Conservation (phyloP, 108 stramenopile species). For the Cyclotella distinguenda region DNA sequence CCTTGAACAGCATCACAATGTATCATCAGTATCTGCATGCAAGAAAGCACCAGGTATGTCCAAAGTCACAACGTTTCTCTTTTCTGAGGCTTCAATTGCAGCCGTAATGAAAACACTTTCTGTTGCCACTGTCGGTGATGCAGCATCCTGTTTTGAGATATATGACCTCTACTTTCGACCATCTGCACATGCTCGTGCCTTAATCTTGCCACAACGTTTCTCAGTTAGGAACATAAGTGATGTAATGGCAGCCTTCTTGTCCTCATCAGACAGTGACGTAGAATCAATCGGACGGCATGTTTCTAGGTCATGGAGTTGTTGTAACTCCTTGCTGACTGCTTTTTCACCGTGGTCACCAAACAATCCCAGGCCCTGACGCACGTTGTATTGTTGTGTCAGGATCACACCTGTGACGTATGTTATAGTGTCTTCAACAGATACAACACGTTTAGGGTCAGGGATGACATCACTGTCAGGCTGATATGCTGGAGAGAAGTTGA, state of each 20-base stretch:
- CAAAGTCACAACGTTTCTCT: background rate
- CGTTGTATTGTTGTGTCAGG: background rate
- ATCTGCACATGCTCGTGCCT: slow-evolving; percentile 3
- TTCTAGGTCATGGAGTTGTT: background rate
- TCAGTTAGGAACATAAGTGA: slow-evolving; percentile 3
- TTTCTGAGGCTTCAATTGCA: slow-evolving; percentile 10
- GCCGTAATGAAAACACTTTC: slow-evolving; percentile 1
- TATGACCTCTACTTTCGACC: background rate
- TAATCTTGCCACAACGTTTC: slow-evolving; percentile 4
- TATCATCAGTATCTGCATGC: background rate
- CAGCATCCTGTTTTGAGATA: background rate
- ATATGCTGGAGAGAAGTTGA: no score
- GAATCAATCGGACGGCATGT: background rate
- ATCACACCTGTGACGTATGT: background rate
- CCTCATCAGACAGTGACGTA: background rate
- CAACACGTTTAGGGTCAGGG: no score
- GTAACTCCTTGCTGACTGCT: background rate
- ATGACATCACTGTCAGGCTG: no score
- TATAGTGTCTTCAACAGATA: no score
- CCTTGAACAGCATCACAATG: background rate
- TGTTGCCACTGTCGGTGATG: slow-evolving; percentile 9
- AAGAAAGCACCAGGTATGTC: slow-evolving; percentile 5
- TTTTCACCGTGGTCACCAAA: background rate
- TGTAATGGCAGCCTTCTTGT: background rate
- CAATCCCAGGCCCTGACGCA: background rate